phyloP scores from a whole-genome alignment of 1,139 yeast species.

The Arxiozyma bovina region DNA sequence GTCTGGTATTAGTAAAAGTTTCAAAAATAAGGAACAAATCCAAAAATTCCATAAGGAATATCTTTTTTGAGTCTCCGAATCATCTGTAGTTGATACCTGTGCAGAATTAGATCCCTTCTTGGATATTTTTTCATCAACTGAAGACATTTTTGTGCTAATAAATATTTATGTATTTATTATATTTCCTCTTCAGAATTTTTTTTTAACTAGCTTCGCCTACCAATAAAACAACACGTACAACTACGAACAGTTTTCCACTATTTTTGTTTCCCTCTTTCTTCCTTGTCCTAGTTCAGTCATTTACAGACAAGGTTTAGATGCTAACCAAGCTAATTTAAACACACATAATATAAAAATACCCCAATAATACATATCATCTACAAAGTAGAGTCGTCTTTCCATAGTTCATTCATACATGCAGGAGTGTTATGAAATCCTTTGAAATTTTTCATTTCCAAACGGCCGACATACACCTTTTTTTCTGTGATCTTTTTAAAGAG shows the following conservation, averaged over 20 bases:
- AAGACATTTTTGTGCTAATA: not conserved
- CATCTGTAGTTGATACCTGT: not conserved
- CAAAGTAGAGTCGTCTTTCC: no score
- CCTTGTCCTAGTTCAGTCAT: no score
- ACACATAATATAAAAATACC: no score
- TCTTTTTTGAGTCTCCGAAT: conserved; percentile 20
- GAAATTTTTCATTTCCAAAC: not conserved
- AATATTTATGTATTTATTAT: no score
- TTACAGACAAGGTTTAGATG: not conserved
- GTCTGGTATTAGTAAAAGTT: conserved; percentile 37
- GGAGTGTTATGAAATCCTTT: not conserved
- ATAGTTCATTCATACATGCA: no score
- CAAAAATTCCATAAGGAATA: conserved; percentile 55
- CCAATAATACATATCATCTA: no score
- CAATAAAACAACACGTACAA: not conserved
- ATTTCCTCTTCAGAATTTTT: not conserved
- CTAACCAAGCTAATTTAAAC: not conserved
- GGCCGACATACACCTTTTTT: not conserved
- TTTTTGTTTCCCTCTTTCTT: no score
- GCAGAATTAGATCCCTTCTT: not conserved
- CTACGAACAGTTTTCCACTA: not conserved
- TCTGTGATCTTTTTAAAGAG: not conserved
- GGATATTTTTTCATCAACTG: not conserved
- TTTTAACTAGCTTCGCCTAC: not conserved
- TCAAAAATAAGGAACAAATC: conserved; percentile 52